Conservation (phyloP, 2,329 filamentous ascomycete species). For the Trichoderma simmonsii region DNA sequence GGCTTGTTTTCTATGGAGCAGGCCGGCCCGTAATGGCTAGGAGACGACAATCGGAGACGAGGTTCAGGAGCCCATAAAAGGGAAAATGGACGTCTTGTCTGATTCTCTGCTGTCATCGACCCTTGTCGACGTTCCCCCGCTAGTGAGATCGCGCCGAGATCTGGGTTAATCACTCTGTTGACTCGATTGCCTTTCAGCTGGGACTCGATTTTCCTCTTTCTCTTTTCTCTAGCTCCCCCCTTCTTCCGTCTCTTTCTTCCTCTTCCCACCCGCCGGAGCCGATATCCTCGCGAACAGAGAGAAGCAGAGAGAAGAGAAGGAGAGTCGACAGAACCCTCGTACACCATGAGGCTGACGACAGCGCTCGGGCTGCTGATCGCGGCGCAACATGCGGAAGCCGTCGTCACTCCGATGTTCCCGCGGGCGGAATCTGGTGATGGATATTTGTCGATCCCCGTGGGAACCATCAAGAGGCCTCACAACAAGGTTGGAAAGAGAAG, state of each 20-base stretch:
- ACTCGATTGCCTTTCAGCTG: neutral
- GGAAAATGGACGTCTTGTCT: neutral
- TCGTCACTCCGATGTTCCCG: constrained; percentile 24
- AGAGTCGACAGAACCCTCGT: neutral
- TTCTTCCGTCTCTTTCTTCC: neutral
- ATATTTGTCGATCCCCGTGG: constrained; percentile 37
- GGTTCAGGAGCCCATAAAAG: neutral
- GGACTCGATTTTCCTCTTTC: neutral
- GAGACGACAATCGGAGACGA: neutral
- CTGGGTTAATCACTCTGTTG: neutral
- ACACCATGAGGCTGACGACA: constrained; percentile 20
- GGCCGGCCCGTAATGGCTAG: neutral
- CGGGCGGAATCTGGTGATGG: constrained; percentile 34
- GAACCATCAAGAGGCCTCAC: constrained; percentile 28
- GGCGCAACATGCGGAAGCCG: constrained; percentile 6
- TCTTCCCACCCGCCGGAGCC: neutral
- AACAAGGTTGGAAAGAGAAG: constrained; percentile 27
- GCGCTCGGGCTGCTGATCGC: constrained; percentile 21
- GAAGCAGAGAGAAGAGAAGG: neutral
- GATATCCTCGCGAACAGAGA: neutral
- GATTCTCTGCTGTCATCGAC: neutral
- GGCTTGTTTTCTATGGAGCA: neutral
- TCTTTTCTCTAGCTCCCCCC: neutral
- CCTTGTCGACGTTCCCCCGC: neutral
- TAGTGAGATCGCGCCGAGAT: neutral